Conservation (phyloP, 2,329 filamentous ascomycete genomes). For the Fusarium phyllophilum region DNA sequence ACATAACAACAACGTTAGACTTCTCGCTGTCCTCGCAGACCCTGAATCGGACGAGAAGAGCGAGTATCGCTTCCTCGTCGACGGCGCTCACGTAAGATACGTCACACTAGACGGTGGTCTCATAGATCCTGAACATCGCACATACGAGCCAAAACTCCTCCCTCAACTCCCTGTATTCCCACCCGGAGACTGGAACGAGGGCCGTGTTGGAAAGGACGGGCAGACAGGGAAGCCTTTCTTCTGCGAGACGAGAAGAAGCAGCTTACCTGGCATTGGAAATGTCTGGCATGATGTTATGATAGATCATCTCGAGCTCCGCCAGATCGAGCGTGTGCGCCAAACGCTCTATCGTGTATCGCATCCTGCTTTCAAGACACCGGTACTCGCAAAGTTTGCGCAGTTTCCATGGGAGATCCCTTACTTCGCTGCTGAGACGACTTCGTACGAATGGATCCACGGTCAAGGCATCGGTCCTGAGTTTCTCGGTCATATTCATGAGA, state of each 20-base stretch:
- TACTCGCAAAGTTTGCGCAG: constrained; percentile 44
- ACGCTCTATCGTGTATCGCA: constrained; percentile 44
- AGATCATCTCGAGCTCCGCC: constrained; percentile 49
- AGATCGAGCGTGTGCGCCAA: constrained; percentile 37
- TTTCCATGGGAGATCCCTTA: constrained; percentile 47
- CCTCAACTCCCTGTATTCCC: constrained; percentile 51
- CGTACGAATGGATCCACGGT: constrained; percentile 45
- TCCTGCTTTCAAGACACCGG: constrained; percentile 33
- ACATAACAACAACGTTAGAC: constrained; percentile 38
- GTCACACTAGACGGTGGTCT: constrained; percentile 51
- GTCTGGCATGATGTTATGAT: constrained; percentile 49
- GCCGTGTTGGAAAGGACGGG: constrained; percentile 45
- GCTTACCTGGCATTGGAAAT: constrained; percentile 46
- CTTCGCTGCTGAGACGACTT: constrained; percentile 46
- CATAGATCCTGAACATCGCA: constrained; percentile 47
- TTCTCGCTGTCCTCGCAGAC: constrained; percentile 43
- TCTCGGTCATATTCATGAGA: constrained; percentile 47
- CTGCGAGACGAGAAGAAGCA: constrained; percentile 33
- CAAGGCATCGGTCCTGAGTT: constrained; percentile 45
- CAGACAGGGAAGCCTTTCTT: constrained; percentile 44
- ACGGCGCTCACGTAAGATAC: constrained; percentile 53
- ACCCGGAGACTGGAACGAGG: constrained; percentile 54
- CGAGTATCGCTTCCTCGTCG: constrained; percentile 53
- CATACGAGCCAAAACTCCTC: constrained; percentile 47
- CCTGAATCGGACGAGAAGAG: constrained; percentile 42